Evolutionary conservation across 2,329 filamentous ascomycete species (phyloP), one percentile per base, ranked within the genome.

Genomic region (Dactylellina leptospora): DNA sequence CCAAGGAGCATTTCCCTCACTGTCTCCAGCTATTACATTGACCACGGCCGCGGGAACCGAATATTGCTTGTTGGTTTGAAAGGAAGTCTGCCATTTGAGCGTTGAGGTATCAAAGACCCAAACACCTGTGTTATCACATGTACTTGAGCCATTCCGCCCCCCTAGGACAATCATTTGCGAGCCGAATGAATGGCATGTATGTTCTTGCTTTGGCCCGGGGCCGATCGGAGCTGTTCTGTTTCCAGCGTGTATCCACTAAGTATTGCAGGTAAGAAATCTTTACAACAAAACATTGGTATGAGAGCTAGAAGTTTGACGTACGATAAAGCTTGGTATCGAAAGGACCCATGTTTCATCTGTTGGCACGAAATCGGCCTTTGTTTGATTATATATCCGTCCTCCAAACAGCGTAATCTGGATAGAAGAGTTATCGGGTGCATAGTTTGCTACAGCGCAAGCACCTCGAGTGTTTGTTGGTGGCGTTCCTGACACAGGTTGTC

Each of bases 81-180:
- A 69, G 4, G 25, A 38, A n/a, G 4, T 42, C 38, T 60, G 54
- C 63, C 63, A 60, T 40, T 47, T 4, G 18, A 69, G 33, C 9
- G 38, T 69, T 22, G 54, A 8, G 9, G 63, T 69, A 20, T 69
- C 63, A n/a, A 69, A 48, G 8, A 69, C 47, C 63, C 63, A 60
- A 5, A 69, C 10, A n/a, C 63, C 54, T 3, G 23, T 18, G 11
- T 25, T 42, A 16, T 69, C 54, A n/a, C 63, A 69, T n/a, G 16
- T 9, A 3, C 27, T 55, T 4, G 45, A 36, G n/a, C 22, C 5
- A 18, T 69, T 55, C 30, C 23, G 16, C 8, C 64, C 63, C 13
- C 56, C 64, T 0, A 71, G 10, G 4, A 71, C 40, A 6, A 71
- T 47, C 56, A 71, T 61, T 22, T 71, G 56, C 8, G 56, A 63